Percentiles rank a stretch among this genome's conserved stretches.
These are phyloP conservation scores for Barbarea vulgaris DNA, from an alignment of 345 rosid genomes.

Conservation along the genomic window DNA sequence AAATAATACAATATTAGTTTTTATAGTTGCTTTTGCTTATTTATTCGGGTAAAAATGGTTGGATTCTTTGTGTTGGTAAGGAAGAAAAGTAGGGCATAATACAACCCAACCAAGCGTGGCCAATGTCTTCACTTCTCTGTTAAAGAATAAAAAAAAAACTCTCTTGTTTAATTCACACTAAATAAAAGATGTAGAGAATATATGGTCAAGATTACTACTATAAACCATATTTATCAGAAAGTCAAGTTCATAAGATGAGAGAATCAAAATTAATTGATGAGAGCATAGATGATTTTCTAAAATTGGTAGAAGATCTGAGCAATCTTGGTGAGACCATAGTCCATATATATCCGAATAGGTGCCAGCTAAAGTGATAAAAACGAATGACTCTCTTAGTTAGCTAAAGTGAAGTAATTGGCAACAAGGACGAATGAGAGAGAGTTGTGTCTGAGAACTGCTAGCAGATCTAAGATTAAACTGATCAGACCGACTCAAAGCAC, in stretches of 20 bases:
- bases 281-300: background rate
- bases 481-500: background rate
- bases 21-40: background rate
- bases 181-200: background rate
- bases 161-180: background rate
- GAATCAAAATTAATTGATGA: background rate
- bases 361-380: too few relatives aligned
- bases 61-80: slow-evolving; percentile 56
- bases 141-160: slow-evolving; percentile 20
- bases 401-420: background rate
- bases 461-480: background rate
- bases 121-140: slow-evolving; percentile 28
- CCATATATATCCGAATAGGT: background rate
- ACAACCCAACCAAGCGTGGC: slow-evolving; percentile 49
- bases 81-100: slow-evolving; percentile 62
- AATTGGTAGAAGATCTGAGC: background rate
- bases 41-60: slow-evolving; percentile 28
- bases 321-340: background rate
- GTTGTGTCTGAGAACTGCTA: background rate
- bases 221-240: background rate
- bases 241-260: background rate
- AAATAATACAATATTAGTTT: background rate
- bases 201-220: background rate
- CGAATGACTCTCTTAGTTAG: background rate
- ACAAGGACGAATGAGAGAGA: background rate